Conservation (phyloP, 257 asterid species). For the Echium plantagineum region DNA sequence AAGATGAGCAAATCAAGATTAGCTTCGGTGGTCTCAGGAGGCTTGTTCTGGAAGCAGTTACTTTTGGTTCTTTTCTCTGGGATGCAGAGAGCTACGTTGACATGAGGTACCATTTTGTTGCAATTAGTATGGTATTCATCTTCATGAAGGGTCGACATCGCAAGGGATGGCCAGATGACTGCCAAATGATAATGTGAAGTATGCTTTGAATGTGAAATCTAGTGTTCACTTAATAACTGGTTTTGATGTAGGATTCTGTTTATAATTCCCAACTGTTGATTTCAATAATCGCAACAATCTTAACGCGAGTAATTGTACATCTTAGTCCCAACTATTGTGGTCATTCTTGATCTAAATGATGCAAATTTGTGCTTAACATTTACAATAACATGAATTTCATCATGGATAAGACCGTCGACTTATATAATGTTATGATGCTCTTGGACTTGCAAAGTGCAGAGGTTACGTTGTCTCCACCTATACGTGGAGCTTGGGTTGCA, state of each 20-base stretch:
- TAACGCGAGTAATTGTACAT: neutral
- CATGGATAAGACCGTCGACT: no score
- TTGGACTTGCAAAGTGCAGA: no score
- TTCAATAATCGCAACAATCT: neutral
- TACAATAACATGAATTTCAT: no score
- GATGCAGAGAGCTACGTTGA: conserved; percentile 88
- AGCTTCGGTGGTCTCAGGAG: conserved; percentile 75
- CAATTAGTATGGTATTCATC: conserved; percentile 17
- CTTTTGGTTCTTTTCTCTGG: conserved; percentile 97
- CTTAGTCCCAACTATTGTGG: no score
- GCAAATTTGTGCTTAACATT: neutral
- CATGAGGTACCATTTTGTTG: conserved; percentile 75
- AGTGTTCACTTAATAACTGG: neutral
- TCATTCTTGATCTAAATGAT: neutral
- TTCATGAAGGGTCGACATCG: no score
- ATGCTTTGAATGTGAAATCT: neutral
- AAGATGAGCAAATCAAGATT: conserved; percentile 60
- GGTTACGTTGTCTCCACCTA: no score
- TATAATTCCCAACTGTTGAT: no score
- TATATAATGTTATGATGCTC: no score
- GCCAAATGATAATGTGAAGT: no score
- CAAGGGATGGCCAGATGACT: no score
- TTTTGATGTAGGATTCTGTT: no score
- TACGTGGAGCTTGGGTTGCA: no score
- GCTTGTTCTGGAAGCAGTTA: conserved; percentile 84